phyloP scores from a whole-genome alignment of 441 rosid species.

The Flueggea neowawraea region DNA sequence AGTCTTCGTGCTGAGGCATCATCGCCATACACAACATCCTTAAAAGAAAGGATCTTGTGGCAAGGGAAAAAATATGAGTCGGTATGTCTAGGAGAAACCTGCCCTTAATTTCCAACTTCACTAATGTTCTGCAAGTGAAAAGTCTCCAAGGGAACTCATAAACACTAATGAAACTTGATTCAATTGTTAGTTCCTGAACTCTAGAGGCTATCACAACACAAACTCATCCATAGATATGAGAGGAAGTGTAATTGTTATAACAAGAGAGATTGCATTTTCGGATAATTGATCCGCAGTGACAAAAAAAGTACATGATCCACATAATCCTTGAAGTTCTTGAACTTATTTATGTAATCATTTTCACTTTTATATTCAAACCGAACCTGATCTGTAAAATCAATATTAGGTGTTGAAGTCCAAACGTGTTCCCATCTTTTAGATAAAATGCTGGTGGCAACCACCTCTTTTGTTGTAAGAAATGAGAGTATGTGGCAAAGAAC shows the following conservation, averaged over 20 bases:
- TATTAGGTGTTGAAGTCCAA: no score
- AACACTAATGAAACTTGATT: neutral
- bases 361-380: no score
- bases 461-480: no score
- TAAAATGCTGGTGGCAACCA: no score
- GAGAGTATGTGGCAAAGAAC: no score
- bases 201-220: neutral
- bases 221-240: constrained; percentile 4
- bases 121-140: constrained; percentile 4
- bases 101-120: neutral
- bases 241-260: neutral
- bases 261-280: no score
- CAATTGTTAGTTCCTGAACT: neutral
- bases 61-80: neutral
- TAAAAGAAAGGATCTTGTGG: neutral
- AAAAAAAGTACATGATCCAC: no score
- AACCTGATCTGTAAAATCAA: no score
- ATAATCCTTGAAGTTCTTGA: no score
- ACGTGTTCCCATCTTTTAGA: no score
- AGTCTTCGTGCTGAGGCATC: constrained; percentile 4
- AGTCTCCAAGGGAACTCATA: constrained; percentile 3
- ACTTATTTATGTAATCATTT: no score
- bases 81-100: neutral
- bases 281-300: no score
- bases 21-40: neutral